Percentiles rank a stretch among this genome's conserved stretches.
These are phyloP conservation scores for Lophium mytilinum DNA, from an alignment of 495 filamentous ascomycete genomes.

Conservation along the genomic window DNA sequence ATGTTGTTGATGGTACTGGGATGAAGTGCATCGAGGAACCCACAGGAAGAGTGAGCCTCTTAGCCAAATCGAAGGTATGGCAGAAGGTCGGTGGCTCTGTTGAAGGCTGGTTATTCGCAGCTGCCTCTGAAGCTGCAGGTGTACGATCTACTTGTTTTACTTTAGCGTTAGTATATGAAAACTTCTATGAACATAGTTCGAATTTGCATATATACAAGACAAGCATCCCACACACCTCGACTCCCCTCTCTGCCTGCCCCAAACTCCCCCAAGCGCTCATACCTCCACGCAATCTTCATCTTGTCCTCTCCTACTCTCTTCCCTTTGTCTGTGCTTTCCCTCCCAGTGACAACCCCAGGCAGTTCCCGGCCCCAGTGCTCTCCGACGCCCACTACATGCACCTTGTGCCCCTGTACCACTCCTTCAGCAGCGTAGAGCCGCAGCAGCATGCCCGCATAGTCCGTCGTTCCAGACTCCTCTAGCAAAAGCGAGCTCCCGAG, in stretches of 20 bases:
- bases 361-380: slow-evolving; percentile 76
- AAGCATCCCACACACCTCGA: slow-evolving; percentile 39
- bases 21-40: slow-evolving; percentile 52
- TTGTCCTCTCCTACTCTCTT: slow-evolving; percentile 47
- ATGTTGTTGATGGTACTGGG: slow-evolving; percentile 32
- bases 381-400: slow-evolving; percentile 74
- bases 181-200: background rate
- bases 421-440: slow-evolving; percentile 92
- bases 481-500: slow-evolving; percentile 73
- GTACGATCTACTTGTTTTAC: background rate
- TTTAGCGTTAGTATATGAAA: background rate
- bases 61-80: slow-evolving; percentile 85
- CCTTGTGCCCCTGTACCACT: slow-evolving; percentile 78
- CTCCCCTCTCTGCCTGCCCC: slow-evolving; percentile 43
- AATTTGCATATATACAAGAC: slow-evolving; percentile 10
- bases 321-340: slow-evolving; percentile 30
- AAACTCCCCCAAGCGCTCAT: slow-evolving; percentile 73
- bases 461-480: slow-evolving; percentile 91
- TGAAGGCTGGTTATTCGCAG: background rate
- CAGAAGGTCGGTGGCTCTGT: slow-evolving; percentile 48
- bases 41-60: slow-evolving; percentile 58
- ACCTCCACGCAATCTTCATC: slow-evolving; percentile 99
- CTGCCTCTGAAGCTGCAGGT: background rate
- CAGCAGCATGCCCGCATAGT: slow-evolving; percentile 78
- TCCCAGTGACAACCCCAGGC: slow-evolving; percentile 54